These are phyloP conservation scores for Polychytrium aggregatum DNA, from an alignment of 192 early-diverging fungal species.

Conservation along the genomic window DNA sequence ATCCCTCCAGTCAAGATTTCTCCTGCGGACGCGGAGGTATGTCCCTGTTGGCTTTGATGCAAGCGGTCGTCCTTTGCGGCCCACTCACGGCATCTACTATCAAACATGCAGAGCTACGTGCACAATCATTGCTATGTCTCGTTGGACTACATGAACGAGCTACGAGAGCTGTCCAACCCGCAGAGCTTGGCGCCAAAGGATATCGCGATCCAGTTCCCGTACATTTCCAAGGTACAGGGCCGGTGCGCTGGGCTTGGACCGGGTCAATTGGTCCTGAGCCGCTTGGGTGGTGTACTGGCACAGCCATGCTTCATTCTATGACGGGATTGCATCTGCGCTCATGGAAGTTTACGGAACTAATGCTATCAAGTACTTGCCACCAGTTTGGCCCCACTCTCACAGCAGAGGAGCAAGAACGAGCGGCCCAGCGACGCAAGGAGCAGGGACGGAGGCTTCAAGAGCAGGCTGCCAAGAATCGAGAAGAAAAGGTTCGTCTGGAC, in stretches of 20 bases:
- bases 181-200: slow-evolving; percentile 52
- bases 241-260: background rate
- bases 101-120: slow-evolving; percentile 43
- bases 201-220: slow-evolving; percentile 70
- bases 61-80: background rate
- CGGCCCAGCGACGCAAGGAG: slow-evolving; percentile 10
- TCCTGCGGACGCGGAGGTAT: slow-evolving; percentile 56
- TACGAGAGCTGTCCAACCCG: slow-evolving; percentile 44
- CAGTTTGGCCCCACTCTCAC: too few relatives aligned
- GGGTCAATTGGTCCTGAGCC: too few relatives aligned
- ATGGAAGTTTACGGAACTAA: too few relatives aligned
- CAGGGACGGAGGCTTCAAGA: slow-evolving; percentile 61
- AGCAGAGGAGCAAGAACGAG: slow-evolving; percentile 10
- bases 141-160: slow-evolving; percentile 59
- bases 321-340: too few relatives aligned
- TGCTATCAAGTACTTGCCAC: too few relatives aligned
- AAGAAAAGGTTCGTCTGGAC: slow-evolving; percentile 55
- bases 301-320: too few relatives aligned
- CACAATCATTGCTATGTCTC: slow-evolving; percentile 60
- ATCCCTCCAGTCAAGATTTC: slow-evolving; percentile 81
- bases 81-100: background rate
- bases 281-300: too few relatives aligned
- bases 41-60: too few relatives aligned
- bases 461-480: slow-evolving; percentile 64
- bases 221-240: slow-evolving; percentile 8